phyloP scores from a whole-genome alignment of 1,139 yeast species.

The Magnusiomyces paraingens region DNA sequence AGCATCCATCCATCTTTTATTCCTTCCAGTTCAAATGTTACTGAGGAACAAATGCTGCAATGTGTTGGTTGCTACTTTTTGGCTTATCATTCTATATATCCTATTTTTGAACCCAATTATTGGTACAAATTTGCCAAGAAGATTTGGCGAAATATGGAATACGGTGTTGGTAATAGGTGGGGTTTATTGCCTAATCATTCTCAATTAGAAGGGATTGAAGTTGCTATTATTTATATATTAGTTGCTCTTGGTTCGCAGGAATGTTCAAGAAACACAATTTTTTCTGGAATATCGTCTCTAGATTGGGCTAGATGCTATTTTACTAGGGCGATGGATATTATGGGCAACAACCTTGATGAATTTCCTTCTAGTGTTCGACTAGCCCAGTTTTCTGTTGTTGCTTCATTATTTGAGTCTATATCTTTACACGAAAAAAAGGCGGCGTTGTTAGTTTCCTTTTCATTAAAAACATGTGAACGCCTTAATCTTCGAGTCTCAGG shows the following conservation, averaged over 20 bases:
- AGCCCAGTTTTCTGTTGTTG: neutral
- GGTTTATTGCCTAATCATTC: neutral
- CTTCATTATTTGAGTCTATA: neutral
- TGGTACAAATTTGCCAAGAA: slow-evolving; percentile 22
- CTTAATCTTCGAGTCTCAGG: neutral
- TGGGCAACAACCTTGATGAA: neutral
- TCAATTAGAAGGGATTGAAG: slow-evolving; percentile 15
- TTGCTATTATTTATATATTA: slow-evolving; percentile 22
- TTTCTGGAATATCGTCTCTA: slow-evolving; percentile 3
- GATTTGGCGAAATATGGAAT: slow-evolving; percentile 22
- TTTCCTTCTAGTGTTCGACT: neutral
- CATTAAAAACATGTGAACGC: neutral
- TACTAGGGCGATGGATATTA: neutral
- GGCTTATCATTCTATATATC: slow-evolving; percentile 19
- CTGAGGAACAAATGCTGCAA: slow-evolving; percentile 25
- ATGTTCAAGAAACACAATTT: neutral
- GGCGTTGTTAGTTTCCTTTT: neutral
- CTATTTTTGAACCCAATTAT: slow-evolving; percentile 21
- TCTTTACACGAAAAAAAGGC: neutral
- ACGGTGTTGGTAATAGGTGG: slow-evolving; percentile 11
- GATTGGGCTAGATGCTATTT: slow-evolving; percentile 7
- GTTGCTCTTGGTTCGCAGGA: slow-evolving; percentile 20
- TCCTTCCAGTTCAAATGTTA: slow-evolving; percentile 10
- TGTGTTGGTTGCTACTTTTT: slow-evolving; percentile 19
- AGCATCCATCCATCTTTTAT: neutral